Conservation (phyloP, 495 filamentous ascomycete species). For the Chlorociboria aeruginascens region DNA sequence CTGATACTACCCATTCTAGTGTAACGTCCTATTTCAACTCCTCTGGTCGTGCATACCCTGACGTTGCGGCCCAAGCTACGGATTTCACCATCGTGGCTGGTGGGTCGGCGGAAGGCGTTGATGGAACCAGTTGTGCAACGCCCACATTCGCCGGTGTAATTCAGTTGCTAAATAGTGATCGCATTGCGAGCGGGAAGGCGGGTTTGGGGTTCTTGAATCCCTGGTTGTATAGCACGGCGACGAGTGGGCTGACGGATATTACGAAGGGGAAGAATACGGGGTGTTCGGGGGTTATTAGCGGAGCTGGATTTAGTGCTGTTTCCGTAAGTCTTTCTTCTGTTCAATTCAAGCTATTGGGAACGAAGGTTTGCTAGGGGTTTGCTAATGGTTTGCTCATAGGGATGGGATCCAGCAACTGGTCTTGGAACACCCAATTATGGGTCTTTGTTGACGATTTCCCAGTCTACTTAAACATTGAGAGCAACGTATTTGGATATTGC, state of each 20-base stretch:
- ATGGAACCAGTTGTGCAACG: constrained; percentile 22
- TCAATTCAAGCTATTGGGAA: background rate
- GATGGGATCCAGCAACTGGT: constrained; percentile 17
- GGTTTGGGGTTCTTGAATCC: constrained; percentile 54
- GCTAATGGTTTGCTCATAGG: constrained; percentile 7
- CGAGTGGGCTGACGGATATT: constrained; percentile 44
- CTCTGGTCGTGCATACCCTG: constrained; percentile 58
- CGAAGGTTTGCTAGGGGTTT: too few species aligned
- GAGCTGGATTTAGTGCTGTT: constrained; percentile 17
- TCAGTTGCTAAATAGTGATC: constrained; percentile 46
- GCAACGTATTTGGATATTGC: background rate
- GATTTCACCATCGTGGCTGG: constrained; percentile 7
- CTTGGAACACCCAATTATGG: constrained; percentile 13
- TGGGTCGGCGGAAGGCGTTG: constrained; percentile 1
- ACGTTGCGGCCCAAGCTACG: constrained; percentile 50
- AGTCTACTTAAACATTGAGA: background rate
- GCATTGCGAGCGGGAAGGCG: constrained; percentile 32
- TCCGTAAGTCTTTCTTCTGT: constrained; percentile 6
- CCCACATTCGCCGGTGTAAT: constrained; percentile 43
- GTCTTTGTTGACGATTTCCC: constrained; percentile 5
- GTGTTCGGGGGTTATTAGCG: constrained; percentile 28
- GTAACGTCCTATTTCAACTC: constrained; percentile 45
- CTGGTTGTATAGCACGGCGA: constrained; percentile 41
- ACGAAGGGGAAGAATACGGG: constrained; percentile 39
- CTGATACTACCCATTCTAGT: constrained; percentile 21